Conservation (phyloP, 2,329 filamentous ascomycete genomes). For the Spiromastix sp. region DNA sequence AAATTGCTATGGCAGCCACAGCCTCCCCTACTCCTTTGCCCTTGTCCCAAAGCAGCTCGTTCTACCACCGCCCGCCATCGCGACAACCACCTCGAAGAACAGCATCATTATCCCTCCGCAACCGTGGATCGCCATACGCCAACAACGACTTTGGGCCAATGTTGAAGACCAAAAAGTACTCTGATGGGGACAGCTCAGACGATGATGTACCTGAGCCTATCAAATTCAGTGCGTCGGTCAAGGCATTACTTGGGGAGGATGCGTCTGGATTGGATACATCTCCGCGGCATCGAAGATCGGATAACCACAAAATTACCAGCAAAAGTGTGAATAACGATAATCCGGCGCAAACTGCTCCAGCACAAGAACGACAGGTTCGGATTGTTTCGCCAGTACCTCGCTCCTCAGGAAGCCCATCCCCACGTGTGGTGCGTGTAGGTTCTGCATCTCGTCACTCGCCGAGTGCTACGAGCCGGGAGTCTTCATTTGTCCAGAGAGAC, state of each 20-base stretch:
- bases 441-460: conserved; percentile 16
- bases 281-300: conserved; percentile 28
- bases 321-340: conserved; percentile 4
- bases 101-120: conserved; percentile 23
- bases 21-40: conserved; percentile 29
- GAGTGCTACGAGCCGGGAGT: conserved; percentile 25
- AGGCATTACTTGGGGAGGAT: conserved; percentile 60
- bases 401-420: conserved; percentile 31
- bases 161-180: conserved; percentile 11
- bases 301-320: conserved; percentile 4
- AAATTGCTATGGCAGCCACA: conserved; percentile 17
- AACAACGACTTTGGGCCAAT: conserved; percentile 16
- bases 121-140: conserved; percentile 24
- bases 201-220: conserved; percentile 86
- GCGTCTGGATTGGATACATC: conserved; percentile 45
- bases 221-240: conserved; percentile 88
- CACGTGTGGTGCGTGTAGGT: conserved; percentile 31
- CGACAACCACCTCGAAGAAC: conserved; percentile 29
- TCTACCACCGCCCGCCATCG: conserved; percentile 24
- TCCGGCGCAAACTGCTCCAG: conserved; percentile 2
- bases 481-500: conserved; percentile 28
- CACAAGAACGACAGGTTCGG: conserved; percentile 23
- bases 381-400: conserved; percentile 27
- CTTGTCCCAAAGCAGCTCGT: conserved; percentile 24
- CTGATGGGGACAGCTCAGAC: conserved; percentile 71